phyloP scores from a whole-genome alignment of 345 rosid genomes.

The Corymbia maculata region DNA sequence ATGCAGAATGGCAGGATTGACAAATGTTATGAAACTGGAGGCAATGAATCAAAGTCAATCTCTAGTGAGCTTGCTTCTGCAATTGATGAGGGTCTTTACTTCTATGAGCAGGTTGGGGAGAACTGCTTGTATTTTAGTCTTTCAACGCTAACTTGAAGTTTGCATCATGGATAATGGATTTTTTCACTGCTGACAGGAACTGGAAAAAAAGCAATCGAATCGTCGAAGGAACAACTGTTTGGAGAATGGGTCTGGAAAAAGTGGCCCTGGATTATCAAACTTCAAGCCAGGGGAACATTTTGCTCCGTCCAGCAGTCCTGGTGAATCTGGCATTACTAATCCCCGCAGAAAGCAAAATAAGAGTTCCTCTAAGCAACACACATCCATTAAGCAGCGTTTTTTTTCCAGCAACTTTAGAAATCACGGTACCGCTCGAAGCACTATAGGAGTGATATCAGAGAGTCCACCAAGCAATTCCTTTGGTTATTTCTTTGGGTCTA shows the following conservation, averaged over 20 bases:
- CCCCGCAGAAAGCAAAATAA: conserved; percentile 58
- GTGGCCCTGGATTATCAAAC: conserved; percentile 39
- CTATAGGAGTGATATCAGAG: conserved; percentile 60
- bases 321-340: conserved; percentile 42
- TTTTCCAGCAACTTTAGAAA: conserved; percentile 75
- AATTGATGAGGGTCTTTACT: conserved; percentile 90
- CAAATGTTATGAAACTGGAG: conserved; percentile 32
- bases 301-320: conserved; percentile 32
- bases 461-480: conserved; percentile 94
- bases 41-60: conserved; percentile 38
- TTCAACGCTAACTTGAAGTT: not conserved
- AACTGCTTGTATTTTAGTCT: not conserved
- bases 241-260: conserved; percentile 27
- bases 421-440: conserved; percentile 43
- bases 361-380: conserved; percentile 51
- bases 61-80: conserved; percentile 76
- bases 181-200: conserved; percentile 42
- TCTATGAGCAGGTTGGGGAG: conserved; percentile 73
- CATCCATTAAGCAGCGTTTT: conserved; percentile 58
- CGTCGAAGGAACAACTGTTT: conserved; percentile 39
- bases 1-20: conserved; percentile 62
- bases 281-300: conserved; percentile 38
- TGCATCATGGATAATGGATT: not conserved
- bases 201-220: conserved; percentile 46
- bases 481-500: conserved; percentile 92